Evolutionary conservation across 805 yeast species (phyloP), one percentile per base, ranked within the genome.

Genomic region (Pichia nakasei): DNA sequence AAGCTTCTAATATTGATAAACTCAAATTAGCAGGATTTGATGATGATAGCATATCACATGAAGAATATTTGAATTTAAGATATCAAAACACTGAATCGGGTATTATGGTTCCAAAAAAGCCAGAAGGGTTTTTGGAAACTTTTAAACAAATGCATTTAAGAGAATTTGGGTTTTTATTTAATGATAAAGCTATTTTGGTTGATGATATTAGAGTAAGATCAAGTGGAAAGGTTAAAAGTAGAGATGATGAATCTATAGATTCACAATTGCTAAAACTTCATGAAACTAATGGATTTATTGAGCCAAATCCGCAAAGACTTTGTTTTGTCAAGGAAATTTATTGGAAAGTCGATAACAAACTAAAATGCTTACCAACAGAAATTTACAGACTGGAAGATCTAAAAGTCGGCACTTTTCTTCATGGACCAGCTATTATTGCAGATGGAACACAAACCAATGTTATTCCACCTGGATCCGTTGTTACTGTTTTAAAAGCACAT

Each of bases 11-110:
- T 0, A 51, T 61, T 0, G 51, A 46, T 5, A 65, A 70, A 37
- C 67, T 75, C 33, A 44, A 41, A 2, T 50, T 49, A 1, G 95
- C 87, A 60, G 85, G 85, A 0, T 75, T 80, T 50, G 35, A 52
- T 0, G 60, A 60, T 5, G 59, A 63, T 4, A 64, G 69, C 21
- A 70, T 85, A 21, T 58, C 54, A 22, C 68, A 72, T 43, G 94
- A 87, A 55, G 73, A 74, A 37, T 85, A 73, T 52, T 64, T 88
- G 49, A 88, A 88, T 57, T 66, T 88, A 70, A 72, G 94, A 55
- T 89, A 85, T 57, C 77, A 77, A 49, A 96, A 96, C 9, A 82
- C 95, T n/a, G 96, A 89, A 56, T 83, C 96, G 3, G 80, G 83
- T 35, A 64, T 89, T 49, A 82, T 88, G 84, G 76, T 84, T n/a